Evolutionary conservation across 1,139 yeast species (phyloP).

Genomic region (Candida sanyaensis): DNA sequence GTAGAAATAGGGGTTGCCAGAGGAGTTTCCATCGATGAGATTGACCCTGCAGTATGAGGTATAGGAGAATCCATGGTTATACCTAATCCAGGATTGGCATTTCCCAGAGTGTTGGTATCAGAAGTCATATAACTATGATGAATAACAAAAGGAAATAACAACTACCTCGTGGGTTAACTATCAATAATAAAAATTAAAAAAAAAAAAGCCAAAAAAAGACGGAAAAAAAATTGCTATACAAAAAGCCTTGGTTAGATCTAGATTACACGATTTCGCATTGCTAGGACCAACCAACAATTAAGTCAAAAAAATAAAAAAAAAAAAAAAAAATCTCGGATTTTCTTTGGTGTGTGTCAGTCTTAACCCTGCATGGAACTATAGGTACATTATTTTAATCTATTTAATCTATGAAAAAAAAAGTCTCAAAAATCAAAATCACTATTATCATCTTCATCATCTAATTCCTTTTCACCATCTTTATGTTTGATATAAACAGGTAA

Average conservation of each 20-base stretch:
- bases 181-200: background rate
- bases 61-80: background rate
- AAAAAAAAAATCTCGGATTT: background rate
- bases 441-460: constrained; percentile 21
- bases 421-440: constrained; percentile 32
- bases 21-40: background rate
- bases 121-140: too few relatives aligned
- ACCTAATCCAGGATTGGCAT: background rate
- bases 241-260: background rate
- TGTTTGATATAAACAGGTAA: constrained; percentile 36
- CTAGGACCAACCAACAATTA: background rate
- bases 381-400: background rate
- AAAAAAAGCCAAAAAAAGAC: too few relatives aligned
- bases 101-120: too few relatives aligned
- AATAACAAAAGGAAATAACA: background rate
- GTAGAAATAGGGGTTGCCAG: background rate
- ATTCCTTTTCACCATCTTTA: constrained; percentile 18
- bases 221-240: background rate
- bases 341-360: background rate
- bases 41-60: background rate
- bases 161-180: too few relatives aligned
- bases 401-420: background rate
- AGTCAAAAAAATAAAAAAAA: too few relatives aligned
- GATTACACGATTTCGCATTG: too few relatives aligned
- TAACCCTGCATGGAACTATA: background rate